Base-by-base conservation (phyloP, 495 filamentous ascomycete species). In the Hypomontagnella monticulosa region DNA sequence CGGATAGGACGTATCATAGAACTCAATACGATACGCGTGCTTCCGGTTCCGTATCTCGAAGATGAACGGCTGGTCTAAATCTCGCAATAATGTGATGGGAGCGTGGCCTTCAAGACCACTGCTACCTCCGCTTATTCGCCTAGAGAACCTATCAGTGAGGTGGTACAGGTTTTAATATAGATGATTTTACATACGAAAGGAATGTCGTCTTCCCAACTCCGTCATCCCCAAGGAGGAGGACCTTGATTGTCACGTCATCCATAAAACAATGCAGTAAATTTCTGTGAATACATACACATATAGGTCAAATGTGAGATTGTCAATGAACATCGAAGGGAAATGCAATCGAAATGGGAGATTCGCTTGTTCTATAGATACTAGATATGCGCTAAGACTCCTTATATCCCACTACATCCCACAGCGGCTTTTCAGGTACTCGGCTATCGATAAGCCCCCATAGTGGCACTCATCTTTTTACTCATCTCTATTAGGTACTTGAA, bases 191-290 rank as follows among this genome's bases (percentile, higher is more conserved):
- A 76, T 77, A 96, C 93, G 92, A 93, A 71, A 97, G 74, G 71
- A 97, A 95, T 11, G 89, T 93, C 9, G 91, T 89, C 75, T 97
- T 97, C 27, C 93, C 93, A 68, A 91, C 91, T 69, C 84, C 85
- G 44, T 86, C 75, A 71, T 97, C 93, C 57, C 93, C 93, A 4
- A 97, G 79, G 0, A 97, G 80, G 12, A 97, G 81, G 49, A 97
- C 82, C 5, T 83, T 89, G 59, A 94, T 80, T 55, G 82, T 82
- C 11, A 75, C 59, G 40, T 73, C 68, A 47, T 81, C 79, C 80
- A 82, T 81, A 15, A 51, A 61, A 42, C 15, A 60, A 40, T 33
- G 2, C n/a, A 38, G 32, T 57, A 37, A 10, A 27, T 32, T 16
- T 6, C 30, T 11, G 56, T 58, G 27, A 30, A 53, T 16, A 40